phyloP scores from a whole-genome alignment of 495 filamentous ascomycete genomes.

The Penicillium simplicissimum region DNA sequence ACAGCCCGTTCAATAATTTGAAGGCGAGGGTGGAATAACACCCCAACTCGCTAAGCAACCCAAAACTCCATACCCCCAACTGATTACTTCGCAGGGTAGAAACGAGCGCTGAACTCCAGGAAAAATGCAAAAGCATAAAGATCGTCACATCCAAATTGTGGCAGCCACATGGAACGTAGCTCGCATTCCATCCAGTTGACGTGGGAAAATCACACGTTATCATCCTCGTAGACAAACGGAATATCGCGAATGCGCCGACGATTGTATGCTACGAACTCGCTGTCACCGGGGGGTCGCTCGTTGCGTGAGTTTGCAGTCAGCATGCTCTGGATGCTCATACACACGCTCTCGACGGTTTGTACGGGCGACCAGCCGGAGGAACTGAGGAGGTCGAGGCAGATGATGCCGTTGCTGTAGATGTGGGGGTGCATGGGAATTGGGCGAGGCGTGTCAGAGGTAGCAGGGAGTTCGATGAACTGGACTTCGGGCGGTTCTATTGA shows the following conservation, averaged over 20 bases:
- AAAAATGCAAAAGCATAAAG: constrained; percentile 3
- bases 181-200: neutral
- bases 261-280: constrained; percentile 80
- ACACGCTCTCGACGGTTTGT: constrained; percentile 94
- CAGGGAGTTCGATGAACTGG: constrained; percentile 65
- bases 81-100: neutral
- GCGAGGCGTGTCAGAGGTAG: constrained; percentile 49
- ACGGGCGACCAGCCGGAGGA: constrained; percentile 90
- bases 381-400: constrained; percentile 93
- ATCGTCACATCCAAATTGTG: neutral
- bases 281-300: constrained; percentile 81
- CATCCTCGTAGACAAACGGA: constrained; percentile 85
- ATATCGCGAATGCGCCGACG: constrained; percentile 78
- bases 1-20: no score
- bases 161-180: neutral
- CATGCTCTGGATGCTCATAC: constrained; percentile 99
- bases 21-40: neutral
- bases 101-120: neutral
- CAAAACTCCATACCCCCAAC: neutral
- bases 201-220: constrained; percentile 59
- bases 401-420: constrained; percentile 97
- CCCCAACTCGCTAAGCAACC: neutral
- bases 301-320: constrained; percentile 90
- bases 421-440: constrained; percentile 95
- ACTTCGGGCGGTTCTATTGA: constrained; percentile 85